Conservation (phyloP, 169 alveolate genomes). For the Plasmodium vivax region DNA sequence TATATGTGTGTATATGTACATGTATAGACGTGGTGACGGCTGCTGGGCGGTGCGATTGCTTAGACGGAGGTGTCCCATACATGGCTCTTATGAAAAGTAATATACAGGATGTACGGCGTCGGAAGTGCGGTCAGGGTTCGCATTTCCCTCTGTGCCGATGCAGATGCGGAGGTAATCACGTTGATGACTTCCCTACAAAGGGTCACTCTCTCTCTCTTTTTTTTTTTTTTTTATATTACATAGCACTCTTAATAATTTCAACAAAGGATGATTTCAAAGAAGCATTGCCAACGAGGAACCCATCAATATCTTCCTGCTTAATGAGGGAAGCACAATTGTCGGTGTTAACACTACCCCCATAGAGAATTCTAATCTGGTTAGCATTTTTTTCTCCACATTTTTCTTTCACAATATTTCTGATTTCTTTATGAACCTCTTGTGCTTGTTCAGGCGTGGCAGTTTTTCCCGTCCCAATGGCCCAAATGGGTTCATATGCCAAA, state of each 20-base stretch:
- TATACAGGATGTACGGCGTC: background rate
- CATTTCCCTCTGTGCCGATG: background rate
- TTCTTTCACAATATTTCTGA: constrained; percentile 36
- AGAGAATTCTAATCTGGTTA: constrained; percentile 93
- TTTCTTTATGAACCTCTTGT: constrained; percentile 94
- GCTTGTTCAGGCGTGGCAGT: constrained; percentile 98
- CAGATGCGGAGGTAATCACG: background rate
- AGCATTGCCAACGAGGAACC: constrained; percentile 99
- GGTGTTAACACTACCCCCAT: constrained; percentile 99
- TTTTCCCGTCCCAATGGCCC: constrained; percentile 99
- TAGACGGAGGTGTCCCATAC: background rate
- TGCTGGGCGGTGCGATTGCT: background rate
- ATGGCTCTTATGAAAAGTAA: background rate
- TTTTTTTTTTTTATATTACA: background rate
- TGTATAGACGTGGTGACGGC: background rate
- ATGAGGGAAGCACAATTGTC: constrained; percentile 95
- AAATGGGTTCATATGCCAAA: constrained; percentile 99
- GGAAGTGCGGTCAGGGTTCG: background rate
- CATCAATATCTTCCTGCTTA: constrained; percentile 95
- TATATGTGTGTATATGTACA: background rate
- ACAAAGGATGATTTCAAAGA: constrained; percentile 96
- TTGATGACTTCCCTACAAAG: background rate
- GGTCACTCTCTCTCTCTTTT: background rate
- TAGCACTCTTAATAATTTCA: constrained; percentile 91
- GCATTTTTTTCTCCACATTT: constrained; percentile 89